Evolutionary conservation across 768 basidiomycete species (phyloP).

Genomic region (Boletellus sp.): DNA sequence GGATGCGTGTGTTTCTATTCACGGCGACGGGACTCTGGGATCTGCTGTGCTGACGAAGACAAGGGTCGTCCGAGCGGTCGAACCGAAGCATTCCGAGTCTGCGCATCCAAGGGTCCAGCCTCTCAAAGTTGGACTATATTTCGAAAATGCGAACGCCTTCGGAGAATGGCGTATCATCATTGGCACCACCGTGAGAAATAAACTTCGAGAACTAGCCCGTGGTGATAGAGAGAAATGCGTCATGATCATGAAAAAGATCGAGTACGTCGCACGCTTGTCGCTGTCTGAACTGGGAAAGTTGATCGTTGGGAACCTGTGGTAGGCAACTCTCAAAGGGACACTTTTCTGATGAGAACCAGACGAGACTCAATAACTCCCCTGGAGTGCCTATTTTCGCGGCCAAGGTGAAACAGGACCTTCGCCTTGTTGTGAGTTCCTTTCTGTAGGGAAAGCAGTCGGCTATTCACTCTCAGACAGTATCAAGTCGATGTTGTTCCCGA

Average conservation of each 20-base stretch:
- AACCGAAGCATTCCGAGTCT: conserved; percentile 24
- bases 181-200: conserved; percentile 46
- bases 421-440: conserved; percentile 43
- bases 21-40: neutral
- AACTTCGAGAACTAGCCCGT: conserved; percentile 46
- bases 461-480: conserved; percentile 33
- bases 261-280: conserved; percentile 34
- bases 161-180: conserved; percentile 64
- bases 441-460: neutral
- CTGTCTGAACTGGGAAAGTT: neutral
- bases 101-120: conserved; percentile 51
- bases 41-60: neutral
- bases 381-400: conserved; percentile 65
- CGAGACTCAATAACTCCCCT: conserved; percentile 44
- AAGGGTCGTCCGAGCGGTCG: neutral
- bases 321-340: conserved; percentile 70
- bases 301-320: neutral
- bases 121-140: conserved; percentile 58
- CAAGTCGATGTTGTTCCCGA: conserved; percentile 47
- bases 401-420: conserved; percentile 53
- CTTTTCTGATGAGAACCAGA: conserved; percentile 68
- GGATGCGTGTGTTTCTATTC: conserved; percentile 7
- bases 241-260: conserved; percentile 66
- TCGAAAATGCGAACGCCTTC: conserved; percentile 55
- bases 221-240: conserved; percentile 46